Percentiles rank a stretch among this genome's conserved stretches.
These are phyloP conservation scores for Globisporangium paddicum DNA, from an alignment of 352 stramenopile species.

Conservation along the genomic window DNA sequence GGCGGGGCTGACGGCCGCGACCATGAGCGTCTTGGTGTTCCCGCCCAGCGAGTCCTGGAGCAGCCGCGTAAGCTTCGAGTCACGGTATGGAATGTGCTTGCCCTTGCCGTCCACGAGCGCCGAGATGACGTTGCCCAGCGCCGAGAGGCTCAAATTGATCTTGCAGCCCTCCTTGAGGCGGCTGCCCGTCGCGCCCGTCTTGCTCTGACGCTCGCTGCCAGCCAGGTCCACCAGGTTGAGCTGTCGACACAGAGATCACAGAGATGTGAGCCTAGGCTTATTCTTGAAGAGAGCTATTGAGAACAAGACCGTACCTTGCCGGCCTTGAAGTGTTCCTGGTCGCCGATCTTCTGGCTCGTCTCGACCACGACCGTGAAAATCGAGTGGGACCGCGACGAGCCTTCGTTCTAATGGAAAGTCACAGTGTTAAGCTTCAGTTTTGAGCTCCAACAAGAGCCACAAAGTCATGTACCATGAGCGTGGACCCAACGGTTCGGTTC, in stretches of 20 bases:
- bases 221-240: constrained; percentile 92
- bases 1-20: constrained; percentile 95
- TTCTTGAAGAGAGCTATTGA: background rate
- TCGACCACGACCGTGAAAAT: constrained; percentile 97
- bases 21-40: constrained; percentile 95
- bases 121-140: constrained; percentile 85
- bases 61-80: constrained; percentile 86
- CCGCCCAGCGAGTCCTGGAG: constrained; percentile 80
- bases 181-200: constrained; percentile 69
- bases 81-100: constrained; percentile 68
- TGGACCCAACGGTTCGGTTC: constrained; percentile 92
- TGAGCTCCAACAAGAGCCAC: too few species aligned
- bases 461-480: too few species aligned
- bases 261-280: constrained; percentile 17
- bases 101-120: constrained; percentile 78
- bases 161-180: constrained; percentile 78
- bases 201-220: constrained; percentile 68
- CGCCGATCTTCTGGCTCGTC: constrained; percentile 76
- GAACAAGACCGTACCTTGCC: constrained; percentile 61
- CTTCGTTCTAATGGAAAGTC: too few species aligned
- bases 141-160: constrained; percentile 62
- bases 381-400: constrained; percentile 95
- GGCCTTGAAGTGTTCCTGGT: constrained; percentile 75
- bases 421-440: too few species aligned
- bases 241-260: too few species aligned